Base-by-base conservation (phyloP, 1,139 yeast genomes). In the Hansenula lynferdii region DNA sequence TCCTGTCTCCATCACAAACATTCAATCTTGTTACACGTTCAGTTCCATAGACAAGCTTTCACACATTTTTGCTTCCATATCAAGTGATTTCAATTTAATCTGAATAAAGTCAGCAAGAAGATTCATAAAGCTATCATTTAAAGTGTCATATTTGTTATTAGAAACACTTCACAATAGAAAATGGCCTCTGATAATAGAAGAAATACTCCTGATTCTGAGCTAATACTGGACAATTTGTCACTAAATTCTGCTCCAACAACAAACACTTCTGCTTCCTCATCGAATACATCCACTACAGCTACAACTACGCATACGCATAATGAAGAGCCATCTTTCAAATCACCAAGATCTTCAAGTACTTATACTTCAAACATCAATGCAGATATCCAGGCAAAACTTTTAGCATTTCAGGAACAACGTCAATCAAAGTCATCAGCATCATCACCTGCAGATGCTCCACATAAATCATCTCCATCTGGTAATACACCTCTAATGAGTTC, bases 371-470 rank as follows among this genome's bases (percentile, higher is more conserved):
- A 61, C 41, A 62, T 66, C 39, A 81, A 73, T 55, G 78, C 85
- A 12, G 86, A 80, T 47, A 71, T 83, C 39, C 92, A 83, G 59
- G 94, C 92, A 2, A 67, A 87, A 47, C 68, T 85, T 35, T 62
- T 81, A 60, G 90, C 90, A 0, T 81, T 83, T 49, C 92, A 83
- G 55, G 84, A 80, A 47, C 77, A 75, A 53, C 65, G 87, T 36
- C 49, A 41, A 34, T 37, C 36, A 9, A 49, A 42, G 31, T 41
- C 43, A 6, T n/a, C n/a, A n/a, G n/a, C n/a, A n/a, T n/a, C n/a
- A n/a, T n/a, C n/a, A n/a, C n/a, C n/a, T n/a, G n/a, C n/a, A n/a
- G n/a, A n/a, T n/a, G n/a, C n/a, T n/a, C n/a, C n/a, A n/a, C n/a
- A n/a, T n/a, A n/a, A n/a, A n/a, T n/a, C n/a, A n/a, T n/a, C n/a